Evolutionary conservation across 768 basidiomycete species (phyloP), one percentile per base, ranked within the genome.

Genomic region (Cubamyces lactineus): DNA sequence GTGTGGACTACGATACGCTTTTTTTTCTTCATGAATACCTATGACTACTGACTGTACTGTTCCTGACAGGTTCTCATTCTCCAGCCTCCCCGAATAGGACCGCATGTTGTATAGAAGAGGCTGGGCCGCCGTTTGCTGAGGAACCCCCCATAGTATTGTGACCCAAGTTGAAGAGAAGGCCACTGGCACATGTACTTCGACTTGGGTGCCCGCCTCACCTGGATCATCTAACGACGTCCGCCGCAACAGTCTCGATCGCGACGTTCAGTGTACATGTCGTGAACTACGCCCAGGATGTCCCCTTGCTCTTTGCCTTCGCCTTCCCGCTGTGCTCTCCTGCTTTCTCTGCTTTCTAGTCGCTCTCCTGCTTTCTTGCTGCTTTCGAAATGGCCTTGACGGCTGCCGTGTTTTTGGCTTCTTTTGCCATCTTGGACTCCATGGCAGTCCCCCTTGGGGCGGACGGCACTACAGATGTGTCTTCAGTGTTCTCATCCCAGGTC

Each of bases 341-440:
- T 53, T n/a, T 39, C 39, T 42, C 49, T 26, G 39, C 57, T 54
- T 34, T 38, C 43, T 51, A 7, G 45, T 21, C 49, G 15, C 28
- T 34, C 21, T 30, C 8, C n/a, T 48, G 48, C 30, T 47, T 9
- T 61, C 30, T 6, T 24, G 15, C 42, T 45, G 50, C 56, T 48
- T 58, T 57, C 59, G 54, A 46, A 19, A 65, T 65, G 64, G 64
- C 64, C 55, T 65, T 61, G 59, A 65, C 39, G 59, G 59, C 59
- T 54, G 54, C 56, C n/a, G 43, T 65, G 28, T 39, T 65, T 26
- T 47, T 61, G 43, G 55, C 55, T 8, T 16, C 59, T 8, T 53
- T 61, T 30, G 54, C 56, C 19, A 21, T 55, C 43, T 50, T 65
- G 12, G 49, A 61, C 23, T 28, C 50, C 38, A n/a, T 57, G 26